Evolutionary conservation across 345 rosid genomes (phyloP), one percentile per base, ranked within the genome.

Genomic region (Corchorus capsularis): DNA sequence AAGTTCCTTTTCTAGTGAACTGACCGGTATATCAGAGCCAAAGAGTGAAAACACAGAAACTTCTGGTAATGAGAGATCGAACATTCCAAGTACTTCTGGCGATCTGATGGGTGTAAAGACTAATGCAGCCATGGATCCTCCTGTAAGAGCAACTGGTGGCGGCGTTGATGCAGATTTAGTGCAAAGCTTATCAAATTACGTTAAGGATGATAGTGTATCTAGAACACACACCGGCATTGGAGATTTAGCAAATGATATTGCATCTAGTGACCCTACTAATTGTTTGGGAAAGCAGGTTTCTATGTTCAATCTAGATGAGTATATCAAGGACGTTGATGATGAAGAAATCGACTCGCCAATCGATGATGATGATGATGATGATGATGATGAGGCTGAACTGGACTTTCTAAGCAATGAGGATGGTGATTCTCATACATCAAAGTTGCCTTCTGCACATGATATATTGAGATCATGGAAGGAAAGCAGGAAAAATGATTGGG

Each of bases 401-500:
- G 62, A 74, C 52, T 15, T 56, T 62, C 72, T 41, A 63, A 72
- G 65, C 4, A 61, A 49, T 47, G 72, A 84, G 32, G 82, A 69
- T 77, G 85, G 60, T 70, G 87, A 83, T 27, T 69, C 83, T 8
- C 34, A 32, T 0, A 82, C 67, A 63, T 73, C 86, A 5, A 79
- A 81, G 32, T 69, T 84, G 69, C 98, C 93, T 1, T 81, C 97
- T 16, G 94, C 97, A 15, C 60, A 75, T 57, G 93, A 90, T 74
- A 93, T 93, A 79, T 82, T 93, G 63, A 77, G 86, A 79, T 71
- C 79, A 47, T 95, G 99, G 98, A 89, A 86, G 80, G 79, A 83
- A 64, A 83, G 83, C 76, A 81, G 86, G 32, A 78, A 77, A 63
- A 77, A 81, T 63, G 81, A 79, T 27, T 73, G 86, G 83, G 9